phyloP scores from a whole-genome alignment of 2,329 filamentous ascomycete species.

The Phyllosticta citriasiana region DNA sequence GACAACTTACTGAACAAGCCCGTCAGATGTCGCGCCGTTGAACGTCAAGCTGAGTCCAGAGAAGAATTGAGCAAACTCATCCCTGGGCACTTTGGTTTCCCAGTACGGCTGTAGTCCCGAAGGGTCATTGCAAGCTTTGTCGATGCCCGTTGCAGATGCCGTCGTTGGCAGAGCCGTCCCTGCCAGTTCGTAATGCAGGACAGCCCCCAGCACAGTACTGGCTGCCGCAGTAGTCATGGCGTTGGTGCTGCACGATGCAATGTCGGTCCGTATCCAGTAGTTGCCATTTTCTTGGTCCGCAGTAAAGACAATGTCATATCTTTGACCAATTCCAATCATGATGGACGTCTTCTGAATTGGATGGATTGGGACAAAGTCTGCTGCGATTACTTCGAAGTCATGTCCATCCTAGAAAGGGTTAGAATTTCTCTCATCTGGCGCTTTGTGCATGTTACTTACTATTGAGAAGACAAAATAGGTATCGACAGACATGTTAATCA shows the following conservation, averaged over 20 bases:
- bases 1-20: not conserved
- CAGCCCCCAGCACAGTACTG: slow-evolving; percentile 27
- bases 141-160: slow-evolving; percentile 19
- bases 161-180: slow-evolving; percentile 10
- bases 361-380: slow-evolving; percentile 35
- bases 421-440: not conserved
- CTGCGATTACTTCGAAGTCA: slow-evolving; percentile 33
- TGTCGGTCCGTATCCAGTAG: slow-evolving; percentile 28
- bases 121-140: slow-evolving; percentile 33
- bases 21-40: slow-evolving; percentile 7
- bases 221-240: slow-evolving; percentile 19
- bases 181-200: slow-evolving; percentile 32
- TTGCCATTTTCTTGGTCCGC: slow-evolving; percentile 22
- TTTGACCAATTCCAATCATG: slow-evolving; percentile 24
- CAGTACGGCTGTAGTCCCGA: slow-evolving; percentile 25
- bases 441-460: not conserved
- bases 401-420: slow-evolving; percentile 24
- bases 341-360: slow-evolving; percentile 27
- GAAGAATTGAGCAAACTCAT: slow-evolving; percentile 8
- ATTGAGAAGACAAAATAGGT: slow-evolving; percentile 23
- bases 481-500: slow-evolving; percentile 44
- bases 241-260: slow-evolving; percentile 13
- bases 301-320: slow-evolving; percentile 31
- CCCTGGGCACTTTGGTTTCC: slow-evolving; percentile 1
- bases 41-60: slow-evolving; percentile 14